phyloP scores from a whole-genome alignment of 345 rosid genomes.

The Populus alba region DNA sequence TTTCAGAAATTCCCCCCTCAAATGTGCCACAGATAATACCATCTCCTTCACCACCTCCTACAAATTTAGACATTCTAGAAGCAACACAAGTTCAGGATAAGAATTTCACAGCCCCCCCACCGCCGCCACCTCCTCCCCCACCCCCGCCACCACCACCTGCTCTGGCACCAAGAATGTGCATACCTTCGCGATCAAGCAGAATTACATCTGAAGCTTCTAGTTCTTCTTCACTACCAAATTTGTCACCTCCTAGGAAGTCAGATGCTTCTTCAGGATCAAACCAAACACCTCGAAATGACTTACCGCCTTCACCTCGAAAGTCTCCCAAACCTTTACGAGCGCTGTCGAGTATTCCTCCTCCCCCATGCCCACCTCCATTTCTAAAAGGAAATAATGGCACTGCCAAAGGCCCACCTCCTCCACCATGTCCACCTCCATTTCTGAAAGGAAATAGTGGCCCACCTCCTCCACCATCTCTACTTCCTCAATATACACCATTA shows the following conservation, averaged over 20 bases:
- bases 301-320: slow-evolving; percentile 22
- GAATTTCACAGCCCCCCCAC: slow-evolving; percentile 18
- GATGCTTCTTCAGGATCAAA: slow-evolving; percentile 23
- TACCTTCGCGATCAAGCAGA: slow-evolving; percentile 14
- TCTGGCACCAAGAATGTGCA: slow-evolving; percentile 13
- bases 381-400: slow-evolving; percentile 26
- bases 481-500: slow-evolving; percentile 37
- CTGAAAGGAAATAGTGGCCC: slow-evolving; percentile 32
- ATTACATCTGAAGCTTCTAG: slow-evolving; percentile 23
- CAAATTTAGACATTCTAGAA: slow-evolving; percentile 11
- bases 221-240: slow-evolving; percentile 25
- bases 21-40: slow-evolving; percentile 22
- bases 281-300: slow-evolving; percentile 18
- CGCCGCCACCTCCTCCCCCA: slow-evolving; percentile 37
- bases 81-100: slow-evolving; percentile 6
- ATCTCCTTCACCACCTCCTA: slow-evolving; percentile 18
- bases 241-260: slow-evolving; percentile 29
- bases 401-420: slow-evolving; percentile 61
- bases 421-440: slow-evolving; percentile 62
- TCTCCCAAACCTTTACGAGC: slow-evolving; percentile 19
- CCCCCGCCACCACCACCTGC: slow-evolving; percentile 40
- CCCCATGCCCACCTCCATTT: slow-evolving; percentile 62
- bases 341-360: slow-evolving; percentile 45
- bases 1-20: slow-evolving; percentile 32
- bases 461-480: slow-evolving; percentile 67